A percentile compares a stretch with the other conserved stretches of the same genome.
phyloP scores from a whole-genome alignment of 2,329 filamentous ascomycete genomes.

The Xylariaceae sp. region DNA sequence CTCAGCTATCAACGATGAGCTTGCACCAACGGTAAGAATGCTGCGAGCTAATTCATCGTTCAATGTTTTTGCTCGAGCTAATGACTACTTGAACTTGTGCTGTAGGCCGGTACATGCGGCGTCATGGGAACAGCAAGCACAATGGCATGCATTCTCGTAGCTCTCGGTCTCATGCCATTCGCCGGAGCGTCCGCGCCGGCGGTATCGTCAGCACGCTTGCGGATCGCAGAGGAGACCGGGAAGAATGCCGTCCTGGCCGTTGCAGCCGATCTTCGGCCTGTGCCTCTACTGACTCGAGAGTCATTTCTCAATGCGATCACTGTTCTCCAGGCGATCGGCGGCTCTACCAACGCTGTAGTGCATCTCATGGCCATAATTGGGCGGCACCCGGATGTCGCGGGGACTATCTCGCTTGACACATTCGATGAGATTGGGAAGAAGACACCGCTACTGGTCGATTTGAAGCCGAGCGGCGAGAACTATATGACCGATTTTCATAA shows the following conservation, averaged over 20 bases:
- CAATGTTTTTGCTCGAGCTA: background rate
- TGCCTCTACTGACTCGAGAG: constrained; percentile 67
- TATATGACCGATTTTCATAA: constrained; percentile 91
- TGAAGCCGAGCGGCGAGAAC: constrained; percentile 83
- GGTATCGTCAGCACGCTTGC: constrained; percentile 72
- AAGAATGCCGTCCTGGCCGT: constrained; percentile 67
- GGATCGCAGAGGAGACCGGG: constrained; percentile 73
- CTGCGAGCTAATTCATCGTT: background rate
- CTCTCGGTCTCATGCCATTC: constrained; percentile 76
- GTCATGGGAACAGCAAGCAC: constrained; percentile 93
- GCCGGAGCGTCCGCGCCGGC: constrained; percentile 77
- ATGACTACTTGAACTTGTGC: constrained; percentile 1
- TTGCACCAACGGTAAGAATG: constrained; percentile 62
- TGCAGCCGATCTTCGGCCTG: constrained; percentile 65
- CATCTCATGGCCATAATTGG: constrained; percentile 84
- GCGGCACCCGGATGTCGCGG: constrained; percentile 64
- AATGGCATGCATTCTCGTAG: constrained; percentile 82
- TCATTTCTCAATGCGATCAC: constrained; percentile 84
- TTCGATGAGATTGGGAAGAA: constrained; percentile 74
- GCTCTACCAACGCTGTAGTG: constrained; percentile 81
- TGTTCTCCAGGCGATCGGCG: constrained; percentile 81
- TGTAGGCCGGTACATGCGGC: constrained; percentile 71
- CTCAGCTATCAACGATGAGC: constrained; percentile 65
- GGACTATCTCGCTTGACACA: constrained; percentile 67
- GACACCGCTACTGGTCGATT: constrained; percentile 78